A percentile compares a stretch with the other conserved stretches of the same genome.
phyloP scores from a whole-genome alignment of 768 basidiomycete genomes.

The Lactarius indigo region DNA sequence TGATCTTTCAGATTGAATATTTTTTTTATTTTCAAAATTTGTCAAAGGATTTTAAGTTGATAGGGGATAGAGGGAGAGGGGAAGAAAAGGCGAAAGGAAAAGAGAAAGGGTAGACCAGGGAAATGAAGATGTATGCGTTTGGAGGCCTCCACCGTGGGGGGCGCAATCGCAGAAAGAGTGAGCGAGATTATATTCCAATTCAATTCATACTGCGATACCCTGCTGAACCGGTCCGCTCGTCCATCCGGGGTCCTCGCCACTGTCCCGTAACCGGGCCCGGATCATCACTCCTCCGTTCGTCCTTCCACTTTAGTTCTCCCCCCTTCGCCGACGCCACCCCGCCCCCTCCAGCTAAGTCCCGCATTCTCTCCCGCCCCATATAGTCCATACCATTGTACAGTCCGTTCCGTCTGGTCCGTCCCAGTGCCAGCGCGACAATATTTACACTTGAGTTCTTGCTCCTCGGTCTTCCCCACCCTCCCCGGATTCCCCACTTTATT shows the following conservation, averaged over 20 bases:
- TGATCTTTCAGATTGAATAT: not conserved
- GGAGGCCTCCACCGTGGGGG: not conserved
- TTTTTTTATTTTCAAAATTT: not conserved
- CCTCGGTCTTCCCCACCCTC: not conserved
- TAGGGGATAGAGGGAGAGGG: not conserved
- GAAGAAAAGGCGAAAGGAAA: not conserved
- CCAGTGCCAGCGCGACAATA: no score
- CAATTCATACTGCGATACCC: not conserved
- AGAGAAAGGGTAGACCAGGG: not conserved
- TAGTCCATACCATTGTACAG: not conserved
- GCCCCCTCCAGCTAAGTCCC: slow-evolving; percentile 6
- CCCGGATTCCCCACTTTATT: not conserved
- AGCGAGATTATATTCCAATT: slow-evolving; percentile 13
- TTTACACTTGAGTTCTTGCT: not conserved
- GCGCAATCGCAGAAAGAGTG: not conserved
- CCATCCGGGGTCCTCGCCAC: slow-evolving; percentile 20
- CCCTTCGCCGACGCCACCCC: slow-evolving; percentile 23
- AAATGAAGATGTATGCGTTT: not conserved
- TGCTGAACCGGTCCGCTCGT: slow-evolving; percentile 3
- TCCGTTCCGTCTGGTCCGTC: no score
- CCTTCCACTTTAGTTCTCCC: slow-evolving; percentile 7
- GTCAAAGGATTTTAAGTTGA: not conserved
- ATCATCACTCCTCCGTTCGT: slow-evolving; percentile 17
- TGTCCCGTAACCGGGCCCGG: slow-evolving; percentile 16
- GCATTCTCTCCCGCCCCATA: not conserved